Evolutionary conservation across 768 basidiomycete species (phyloP).

Genomic region (Phylloporus arenicola): DNA sequence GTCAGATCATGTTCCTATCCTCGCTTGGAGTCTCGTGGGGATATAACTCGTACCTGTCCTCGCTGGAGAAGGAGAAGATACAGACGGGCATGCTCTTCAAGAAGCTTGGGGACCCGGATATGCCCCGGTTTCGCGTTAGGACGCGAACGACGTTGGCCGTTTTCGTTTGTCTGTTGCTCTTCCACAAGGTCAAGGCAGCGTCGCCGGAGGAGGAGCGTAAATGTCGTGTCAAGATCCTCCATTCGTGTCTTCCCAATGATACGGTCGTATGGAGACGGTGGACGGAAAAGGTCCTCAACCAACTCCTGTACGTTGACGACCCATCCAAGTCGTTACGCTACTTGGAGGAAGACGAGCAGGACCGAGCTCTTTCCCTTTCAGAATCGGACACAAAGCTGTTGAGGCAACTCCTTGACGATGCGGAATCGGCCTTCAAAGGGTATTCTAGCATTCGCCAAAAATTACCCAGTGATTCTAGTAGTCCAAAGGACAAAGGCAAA

Average conservation of each 20-base stretch:
- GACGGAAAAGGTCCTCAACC: slow-evolving; percentile 16
- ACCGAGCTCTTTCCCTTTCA: background rate
- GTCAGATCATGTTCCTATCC: slow-evolving; percentile 31
- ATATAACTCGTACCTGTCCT: slow-evolving; percentile 23
- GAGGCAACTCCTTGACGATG: slow-evolving; percentile 13
- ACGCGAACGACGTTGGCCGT: slow-evolving; percentile 23
- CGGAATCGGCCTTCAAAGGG: slow-evolving; percentile 9
- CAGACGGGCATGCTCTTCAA: slow-evolving; percentile 14
- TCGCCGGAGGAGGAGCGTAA: background rate
- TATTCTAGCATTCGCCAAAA: background rate
- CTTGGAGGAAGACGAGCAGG: background rate
- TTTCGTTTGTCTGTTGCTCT: slow-evolving; percentile 24
- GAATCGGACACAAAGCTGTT: slow-evolving; percentile 2
- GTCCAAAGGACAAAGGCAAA: background rate
- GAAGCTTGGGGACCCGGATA: slow-evolving; percentile 1
- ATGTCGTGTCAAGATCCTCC: slow-evolving; percentile 9
- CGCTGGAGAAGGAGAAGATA: slow-evolving; percentile 30
- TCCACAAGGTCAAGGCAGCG: slow-evolving; percentile 6
- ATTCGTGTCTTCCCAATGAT: slow-evolving; percentile 16
- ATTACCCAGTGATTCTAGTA: slow-evolving; percentile 2
- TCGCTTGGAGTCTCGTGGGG: slow-evolving; percentile 31
- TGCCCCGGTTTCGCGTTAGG: background rate
- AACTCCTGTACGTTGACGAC: slow-evolving; percentile 7
- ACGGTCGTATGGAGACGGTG: slow-evolving; percentile 23
- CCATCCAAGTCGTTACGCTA: background rate